Percentiles rank a stretch among this genome's conserved stretches.
Conservation (phyloP, 352 stramenopile species). For the Blastocystis hominis region DNA sequence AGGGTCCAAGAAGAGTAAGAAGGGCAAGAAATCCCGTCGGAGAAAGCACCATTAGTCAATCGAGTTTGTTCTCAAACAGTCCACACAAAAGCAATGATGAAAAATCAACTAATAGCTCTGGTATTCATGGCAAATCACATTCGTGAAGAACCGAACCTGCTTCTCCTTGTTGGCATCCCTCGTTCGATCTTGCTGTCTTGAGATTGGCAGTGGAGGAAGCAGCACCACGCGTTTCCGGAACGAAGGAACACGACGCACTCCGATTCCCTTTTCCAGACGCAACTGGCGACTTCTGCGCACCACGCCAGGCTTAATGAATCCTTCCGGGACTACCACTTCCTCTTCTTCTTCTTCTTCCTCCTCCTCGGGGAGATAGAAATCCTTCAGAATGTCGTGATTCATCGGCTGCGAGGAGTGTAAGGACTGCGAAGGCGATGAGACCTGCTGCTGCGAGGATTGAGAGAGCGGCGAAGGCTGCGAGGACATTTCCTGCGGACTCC, state of each 20-base stretch:
- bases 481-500: not conserved
- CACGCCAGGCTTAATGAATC: constrained; percentile 22
- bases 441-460: not conserved
- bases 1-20: not conserved
- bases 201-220: constrained; percentile 4
- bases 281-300: not conserved
- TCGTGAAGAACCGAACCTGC: constrained; percentile 41
- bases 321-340: constrained; percentile 20
- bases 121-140: constrained; percentile 51
- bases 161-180: not conserved
- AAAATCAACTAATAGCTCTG: constrained; percentile 41
- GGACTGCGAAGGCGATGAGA: not conserved
- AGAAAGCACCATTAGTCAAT: not conserved
- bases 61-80: not conserved
- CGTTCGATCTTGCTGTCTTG: not conserved
- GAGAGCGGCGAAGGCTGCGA: no score
- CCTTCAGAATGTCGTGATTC: not conserved
- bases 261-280: not conserved
- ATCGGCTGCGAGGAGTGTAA: not conserved
- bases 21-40: not conserved
- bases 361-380: not conserved
- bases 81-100: not conserved
- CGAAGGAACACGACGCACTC: not conserved
- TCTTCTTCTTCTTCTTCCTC: not conserved
- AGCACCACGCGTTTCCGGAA: constrained; percentile 11